Evolutionary conservation across 306 rosid genomes (phyloP).

Genomic region (Vigna reflexopilosa): DNA sequence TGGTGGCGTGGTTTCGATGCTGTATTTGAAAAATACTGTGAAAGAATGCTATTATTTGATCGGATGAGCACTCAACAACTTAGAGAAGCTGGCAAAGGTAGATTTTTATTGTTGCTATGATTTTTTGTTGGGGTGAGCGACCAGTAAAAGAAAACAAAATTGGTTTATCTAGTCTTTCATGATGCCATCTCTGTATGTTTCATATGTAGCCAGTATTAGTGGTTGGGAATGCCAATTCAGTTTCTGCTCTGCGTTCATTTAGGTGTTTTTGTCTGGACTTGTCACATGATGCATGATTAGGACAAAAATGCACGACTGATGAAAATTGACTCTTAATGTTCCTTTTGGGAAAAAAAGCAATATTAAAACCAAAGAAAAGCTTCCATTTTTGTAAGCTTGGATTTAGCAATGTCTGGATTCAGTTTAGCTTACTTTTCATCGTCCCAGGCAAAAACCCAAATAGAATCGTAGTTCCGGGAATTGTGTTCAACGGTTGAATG

Average conservation of each 20-base stretch:
- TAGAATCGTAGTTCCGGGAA: not conserved
- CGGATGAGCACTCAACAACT: conserved; percentile 72
- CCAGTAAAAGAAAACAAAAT: not conserved
- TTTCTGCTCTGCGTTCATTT: conserved; percentile 25
- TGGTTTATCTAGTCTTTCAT: not conserved
- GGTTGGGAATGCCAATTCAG: conserved; percentile 10
- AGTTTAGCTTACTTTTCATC: conserved; percentile 21
- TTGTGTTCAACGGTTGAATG: not conserved
- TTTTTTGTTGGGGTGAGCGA: not conserved
- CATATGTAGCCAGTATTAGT: not conserved
- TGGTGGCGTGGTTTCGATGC: conserved; percentile 99
- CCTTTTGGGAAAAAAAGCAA: too few species aligned
- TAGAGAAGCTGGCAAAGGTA: conserved; percentile 64
- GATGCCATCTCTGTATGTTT: not conserved
- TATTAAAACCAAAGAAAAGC: conserved; percentile 6
- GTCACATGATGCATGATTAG: conserved; percentile 1
- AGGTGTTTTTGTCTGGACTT: conserved; percentile 1
- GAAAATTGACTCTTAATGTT: not conserved
- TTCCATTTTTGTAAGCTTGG: conserved; percentile 6
- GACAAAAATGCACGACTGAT: not conserved
- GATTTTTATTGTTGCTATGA: conserved; percentile 5
- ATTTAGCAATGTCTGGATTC: conserved; percentile 19
- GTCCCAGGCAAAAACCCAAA: conserved; percentile 5
- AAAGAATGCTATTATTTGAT: conserved; percentile 87
- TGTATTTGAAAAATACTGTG: conserved; percentile 81